Base-by-base conservation (phyloP, 257 asterid species). In the Thymus mandschuricus region DNA sequence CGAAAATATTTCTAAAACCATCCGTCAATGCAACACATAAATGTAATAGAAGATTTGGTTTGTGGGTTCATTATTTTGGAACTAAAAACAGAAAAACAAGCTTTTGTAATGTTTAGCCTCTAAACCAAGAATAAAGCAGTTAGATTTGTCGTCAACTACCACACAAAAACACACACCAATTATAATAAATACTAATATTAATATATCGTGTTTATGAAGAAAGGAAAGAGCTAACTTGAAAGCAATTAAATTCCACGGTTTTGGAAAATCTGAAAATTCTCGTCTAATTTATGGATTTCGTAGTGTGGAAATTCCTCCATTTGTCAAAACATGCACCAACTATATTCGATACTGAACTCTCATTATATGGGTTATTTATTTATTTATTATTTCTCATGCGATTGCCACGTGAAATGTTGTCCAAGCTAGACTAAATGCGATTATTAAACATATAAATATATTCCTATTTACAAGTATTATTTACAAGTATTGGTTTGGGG, bases 111-210 rank as follows among this genome's bases (percentile, higher is more conserved):
- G 38, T 29, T 15, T 52, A 1, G 55, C 73, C 44, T 58, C 8
- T 29, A 45, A 31, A 56, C 46, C 59, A 35, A 38, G 41, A 56
- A 48, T 46, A 76, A 49, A 44, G 58, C 41, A 13, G 46, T 55
- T 70, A 69, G 79, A 55, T 29, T 15, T 29, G 55, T 40, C 15
- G 38, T 70, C 68, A 57, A 56, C 76, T 76, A 76, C 73, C 73
- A 15, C 30, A 12, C 1, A 40, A 15, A 27, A 3, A 10, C 61
- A 69, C 6, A 34, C 27, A 28, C 9, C 9, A 9, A 7, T 28
- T 56, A 9, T 10, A 56, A 29, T 29, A 28, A 56, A 29, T 28
- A 13, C 45, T 55, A 21, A 1, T 10, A 4, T 38, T 21, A 4
- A 38, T 38, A 31, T 75, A 28, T 69, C 75, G 61, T 75, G 71